phyloP scores from a whole-genome alignment of 2,329 filamentous ascomycete genomes.

The Neocucurbitaria cava region DNA sequence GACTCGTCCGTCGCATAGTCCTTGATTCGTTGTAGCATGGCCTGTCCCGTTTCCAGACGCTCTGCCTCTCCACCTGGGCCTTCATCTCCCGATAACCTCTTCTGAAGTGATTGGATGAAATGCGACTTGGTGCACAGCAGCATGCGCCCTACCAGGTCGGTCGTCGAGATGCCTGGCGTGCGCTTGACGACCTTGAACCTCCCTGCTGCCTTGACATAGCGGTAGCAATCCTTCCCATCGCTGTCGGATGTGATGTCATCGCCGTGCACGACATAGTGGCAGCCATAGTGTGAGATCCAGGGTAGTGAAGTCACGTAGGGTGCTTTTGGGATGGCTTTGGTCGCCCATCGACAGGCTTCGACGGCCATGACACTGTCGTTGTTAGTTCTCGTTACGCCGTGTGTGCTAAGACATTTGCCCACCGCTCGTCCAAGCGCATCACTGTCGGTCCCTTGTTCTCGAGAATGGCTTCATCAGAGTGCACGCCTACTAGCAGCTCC shows the following conservation, averaged over 20 bases:
- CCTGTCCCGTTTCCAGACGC: slow-evolving; percentile 66
- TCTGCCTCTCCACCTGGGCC: slow-evolving; percentile 74
- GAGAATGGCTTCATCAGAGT: slow-evolving; percentile 93
- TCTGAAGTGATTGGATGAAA: slow-evolving; percentile 83
- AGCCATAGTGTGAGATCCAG: slow-evolving; percentile 96
- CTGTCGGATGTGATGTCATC: slow-evolving; percentile 97
- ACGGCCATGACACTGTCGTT: slow-evolving; percentile 77
- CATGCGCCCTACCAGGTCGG: slow-evolving; percentile 98
- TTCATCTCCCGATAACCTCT: slow-evolving; percentile 72
- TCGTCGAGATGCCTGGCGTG: slow-evolving; percentile 95
- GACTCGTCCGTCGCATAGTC: slow-evolving; percentile 89
- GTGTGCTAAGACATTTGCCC: slow-evolving; percentile 27
- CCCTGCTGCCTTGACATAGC: slow-evolving; percentile 92
- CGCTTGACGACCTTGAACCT: slow-evolving; percentile 97
- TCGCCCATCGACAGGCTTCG: slow-evolving; percentile 94
- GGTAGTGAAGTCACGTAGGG: slow-evolving; percentile 93
- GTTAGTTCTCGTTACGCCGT: slow-evolving; percentile 18
- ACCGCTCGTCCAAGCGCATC: slow-evolving; percentile 91
- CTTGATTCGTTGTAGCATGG: slow-evolving; percentile 77
- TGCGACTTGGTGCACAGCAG: slow-evolving; percentile 92
- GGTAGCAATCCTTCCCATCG: slow-evolving; percentile 93
- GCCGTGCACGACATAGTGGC: slow-evolving; percentile 93
- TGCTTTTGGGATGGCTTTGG: slow-evolving; percentile 79
- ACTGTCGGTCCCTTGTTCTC: slow-evolving; percentile 98
- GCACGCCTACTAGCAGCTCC: slow-evolving; percentile 89